Evolutionary conservation across 176 grass and related monocot species (phyloP).

Genomic region (Avena insularis): DNA sequence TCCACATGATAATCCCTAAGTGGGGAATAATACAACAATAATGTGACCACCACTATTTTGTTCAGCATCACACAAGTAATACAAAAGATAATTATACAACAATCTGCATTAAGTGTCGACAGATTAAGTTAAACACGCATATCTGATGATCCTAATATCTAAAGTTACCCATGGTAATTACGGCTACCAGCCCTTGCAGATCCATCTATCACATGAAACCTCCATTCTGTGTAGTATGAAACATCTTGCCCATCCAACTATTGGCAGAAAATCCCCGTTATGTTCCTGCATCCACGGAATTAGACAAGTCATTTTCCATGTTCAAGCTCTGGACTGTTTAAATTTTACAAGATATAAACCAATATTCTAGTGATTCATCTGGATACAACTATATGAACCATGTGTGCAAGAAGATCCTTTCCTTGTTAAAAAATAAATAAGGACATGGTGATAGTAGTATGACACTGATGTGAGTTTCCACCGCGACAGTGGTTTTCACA

Average conservation of each 20-base stretch:
- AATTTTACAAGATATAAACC: slow-evolving; percentile 8
- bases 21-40: slow-evolving; percentile 30
- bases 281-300: slow-evolving; percentile 42
- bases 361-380: slow-evolving; percentile 12
- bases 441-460: background rate
- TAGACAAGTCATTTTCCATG: slow-evolving; percentile 29
- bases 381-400: background rate
- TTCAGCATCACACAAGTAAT: slow-evolving; percentile 10
- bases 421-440: slow-evolving; percentile 9
- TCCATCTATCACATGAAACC: slow-evolving; percentile 19
- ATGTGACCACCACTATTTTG: slow-evolving; percentile 17
- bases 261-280: background rate
- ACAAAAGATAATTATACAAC: slow-evolving; percentile 34
- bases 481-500: background rate
- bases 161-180: slow-evolving; percentile 30
- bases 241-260: slow-evolving; percentile 36
- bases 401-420: background rate
- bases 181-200: slow-evolving; percentile 14
- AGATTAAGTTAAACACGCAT: slow-evolving; percentile 8
- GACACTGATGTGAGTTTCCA: slow-evolving; percentile 7
- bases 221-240: slow-evolving; percentile 35
- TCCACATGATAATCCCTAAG: slow-evolving; percentile 18
- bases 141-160: slow-evolving; percentile 43
- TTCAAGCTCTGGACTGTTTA: slow-evolving; percentile 3
- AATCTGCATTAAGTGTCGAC: slow-evolving; percentile 25